These are phyloP conservation scores for Rhodotorula sp. DNA, from an alignment of 1,284 basidiomycete genomes.

Conservation along the genomic window DNA sequence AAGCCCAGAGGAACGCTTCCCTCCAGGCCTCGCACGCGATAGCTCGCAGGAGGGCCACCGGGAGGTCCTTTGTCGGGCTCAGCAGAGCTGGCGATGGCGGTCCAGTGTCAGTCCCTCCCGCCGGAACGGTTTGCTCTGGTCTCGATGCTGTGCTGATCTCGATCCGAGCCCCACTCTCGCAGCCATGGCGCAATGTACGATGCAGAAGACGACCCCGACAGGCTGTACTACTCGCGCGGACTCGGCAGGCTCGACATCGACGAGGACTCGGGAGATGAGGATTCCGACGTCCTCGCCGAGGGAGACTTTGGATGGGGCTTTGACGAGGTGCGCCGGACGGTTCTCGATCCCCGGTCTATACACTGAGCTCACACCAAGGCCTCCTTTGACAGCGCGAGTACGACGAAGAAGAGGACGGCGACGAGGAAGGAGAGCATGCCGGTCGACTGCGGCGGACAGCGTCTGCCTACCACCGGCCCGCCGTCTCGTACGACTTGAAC, in stretches of 20 bases:
- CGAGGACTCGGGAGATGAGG: slow-evolving; percentile 68
- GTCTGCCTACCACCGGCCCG: slow-evolving; percentile 30
- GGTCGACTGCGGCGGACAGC: slow-evolving; percentile 13
- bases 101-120: slow-evolving; percentile 20
- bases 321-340: slow-evolving; percentile 16
- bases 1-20: slow-evolving; percentile 27
- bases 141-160: background rate
- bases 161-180: background rate
- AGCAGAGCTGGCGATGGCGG: slow-evolving; percentile 30
- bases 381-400: slow-evolving; percentile 4
- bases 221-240: slow-evolving; percentile 60
- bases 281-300: slow-evolving; percentile 30
- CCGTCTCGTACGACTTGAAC: slow-evolving; percentile 34
- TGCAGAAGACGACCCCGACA: slow-evolving; percentile 44
- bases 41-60: slow-evolving; percentile 12
- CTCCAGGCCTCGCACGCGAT: slow-evolving; percentile 31
- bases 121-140: fast-evolving
- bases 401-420: slow-evolving; percentile 13
- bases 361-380: too few species aligned
- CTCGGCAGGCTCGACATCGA: slow-evolving; percentile 67
- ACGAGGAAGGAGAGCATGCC: slow-evolving; percentile 30
- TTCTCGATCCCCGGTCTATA: too few species aligned
- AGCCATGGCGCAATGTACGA: slow-evolving; percentile 37
- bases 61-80: slow-evolving; percentile 29
- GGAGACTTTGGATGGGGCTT: slow-evolving; percentile 28